Conservation (phyloP, 148 eudicot genomes). For the Diospyros lotus region DNA sequence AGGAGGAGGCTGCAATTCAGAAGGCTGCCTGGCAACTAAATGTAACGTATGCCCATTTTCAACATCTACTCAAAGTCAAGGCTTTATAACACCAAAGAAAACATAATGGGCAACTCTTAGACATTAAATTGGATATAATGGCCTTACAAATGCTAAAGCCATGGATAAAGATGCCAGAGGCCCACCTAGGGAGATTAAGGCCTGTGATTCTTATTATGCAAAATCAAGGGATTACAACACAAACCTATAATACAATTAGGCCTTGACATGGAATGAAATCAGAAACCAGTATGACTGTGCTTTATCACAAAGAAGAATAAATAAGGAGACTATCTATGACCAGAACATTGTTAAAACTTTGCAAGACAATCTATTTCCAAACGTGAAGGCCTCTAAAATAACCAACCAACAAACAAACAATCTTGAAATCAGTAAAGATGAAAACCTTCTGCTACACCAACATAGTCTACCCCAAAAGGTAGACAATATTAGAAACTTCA, state of each 20-base stretch:
- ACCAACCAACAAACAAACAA: neutral
- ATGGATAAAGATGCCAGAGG: no score
- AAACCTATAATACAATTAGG: neutral
- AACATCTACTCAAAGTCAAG: conserved; percentile 29
- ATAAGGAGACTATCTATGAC: no score
- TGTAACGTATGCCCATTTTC: no score
- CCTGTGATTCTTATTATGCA: no score
- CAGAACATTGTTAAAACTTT: no score
- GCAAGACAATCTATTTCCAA: neutral
- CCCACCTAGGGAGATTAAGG: no score
- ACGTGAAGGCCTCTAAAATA: neutral
- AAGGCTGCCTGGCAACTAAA: neutral
- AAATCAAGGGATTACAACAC: no score
- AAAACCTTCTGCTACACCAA: neutral
- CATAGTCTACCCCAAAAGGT: neutral
- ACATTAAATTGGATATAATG: no score
- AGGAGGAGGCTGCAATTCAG: conserved; percentile 59
- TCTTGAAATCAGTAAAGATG: neutral
- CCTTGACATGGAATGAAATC: neutral
- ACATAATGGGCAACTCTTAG: neutral
- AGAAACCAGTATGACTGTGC: neutral
- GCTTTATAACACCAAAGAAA: neutral
- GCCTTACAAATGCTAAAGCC: no score
- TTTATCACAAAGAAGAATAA: neutral
- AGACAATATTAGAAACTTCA: no score